These are phyloP conservation scores for Anaeramoeba ignava DNA, from an alignment of 78 protist genomes.

Conservation along the genomic window DNA sequence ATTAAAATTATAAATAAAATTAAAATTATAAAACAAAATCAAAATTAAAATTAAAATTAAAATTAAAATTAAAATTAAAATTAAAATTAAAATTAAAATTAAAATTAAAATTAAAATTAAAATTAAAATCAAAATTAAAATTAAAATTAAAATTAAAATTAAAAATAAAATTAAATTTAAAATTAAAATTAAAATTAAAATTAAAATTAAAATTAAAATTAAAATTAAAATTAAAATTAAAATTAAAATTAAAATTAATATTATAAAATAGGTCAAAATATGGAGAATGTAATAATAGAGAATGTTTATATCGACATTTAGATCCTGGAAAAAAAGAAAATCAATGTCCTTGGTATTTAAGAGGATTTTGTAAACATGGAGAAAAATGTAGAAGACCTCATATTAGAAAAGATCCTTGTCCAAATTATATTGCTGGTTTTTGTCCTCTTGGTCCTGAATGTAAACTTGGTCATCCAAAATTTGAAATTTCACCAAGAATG, in stretches of 20 bases:
- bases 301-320: conserved; percentile 63
- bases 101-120: too few species aligned
- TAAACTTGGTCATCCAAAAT: conserved; percentile 24
- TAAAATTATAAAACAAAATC: too few species aligned
- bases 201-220: not conserved
- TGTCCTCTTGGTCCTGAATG: conserved; percentile 59
- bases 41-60: too few species aligned
- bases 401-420: conserved; percentile 35
- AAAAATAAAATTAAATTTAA: conserved; percentile 24
- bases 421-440: conserved; percentile 61
- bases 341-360: conserved; percentile 74
- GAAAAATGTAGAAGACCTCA: conserved; percentile 50
- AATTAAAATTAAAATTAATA: conserved; percentile 18
- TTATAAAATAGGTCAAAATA: not conserved
- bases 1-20: too few species aligned
- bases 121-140: too few species aligned
- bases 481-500: conserved; percentile 16
- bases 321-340: conserved; percentile 54
- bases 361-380: conserved; percentile 80
- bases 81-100: too few species aligned
- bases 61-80: too few species aligned
- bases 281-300: conserved; percentile 56
- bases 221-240: conserved; percentile 22
- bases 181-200: conserved; percentile 17
- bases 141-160: too few species aligned